These are phyloP conservation scores for Penicillium polonicum DNA, from an alignment of 2,329 filamentous ascomycete genomes.

Conservation along the genomic window DNA sequence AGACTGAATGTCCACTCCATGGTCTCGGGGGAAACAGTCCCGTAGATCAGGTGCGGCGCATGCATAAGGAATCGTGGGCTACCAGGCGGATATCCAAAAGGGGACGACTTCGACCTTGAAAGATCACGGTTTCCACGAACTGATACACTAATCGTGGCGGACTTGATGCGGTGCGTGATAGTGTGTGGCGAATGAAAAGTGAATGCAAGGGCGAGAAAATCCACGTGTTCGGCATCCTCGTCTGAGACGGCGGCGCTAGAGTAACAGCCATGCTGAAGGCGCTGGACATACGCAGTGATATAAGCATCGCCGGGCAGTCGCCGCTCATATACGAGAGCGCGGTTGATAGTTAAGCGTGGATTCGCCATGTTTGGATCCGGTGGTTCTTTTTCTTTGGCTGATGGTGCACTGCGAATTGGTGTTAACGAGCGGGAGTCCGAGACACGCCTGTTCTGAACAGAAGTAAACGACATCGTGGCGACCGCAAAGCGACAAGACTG, in stretches of 20 bases:
- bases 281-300: slow-evolving; percentile 51
- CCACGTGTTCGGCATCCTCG: slow-evolving; percentile 43
- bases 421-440: background rate
- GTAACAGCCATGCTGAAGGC: slow-evolving; percentile 52
- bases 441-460: background rate
- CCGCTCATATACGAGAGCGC: slow-evolving; percentile 51
- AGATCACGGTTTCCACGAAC: slow-evolving; percentile 14
- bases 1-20: slow-evolving; percentile 51
- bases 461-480: slow-evolving; percentile 9
- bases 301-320: slow-evolving; percentile 49
- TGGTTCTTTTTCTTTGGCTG: slow-evolving; percentile 9
- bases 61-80: slow-evolving; percentile 50
- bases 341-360: slow-evolving; percentile 38
- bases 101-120: background rate
- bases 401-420: slow-evolving; percentile 1
- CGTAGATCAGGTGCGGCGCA: slow-evolving; percentile 52
- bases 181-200: slow-evolving; percentile 50
- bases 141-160: slow-evolving; percentile 46
- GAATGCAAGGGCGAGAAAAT: slow-evolving; percentile 51
- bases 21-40: slow-evolving; percentile 48
- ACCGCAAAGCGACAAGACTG: slow-evolving; percentile 6
- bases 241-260: slow-evolving; percentile 46
- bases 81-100: slow-evolving; percentile 16
- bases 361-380: slow-evolving; percentile 40
- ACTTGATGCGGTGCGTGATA: slow-evolving; percentile 48